Conservation (phyloP, 2,329 filamentous ascomycete species). For the Nannizzia gypsea region DNA sequence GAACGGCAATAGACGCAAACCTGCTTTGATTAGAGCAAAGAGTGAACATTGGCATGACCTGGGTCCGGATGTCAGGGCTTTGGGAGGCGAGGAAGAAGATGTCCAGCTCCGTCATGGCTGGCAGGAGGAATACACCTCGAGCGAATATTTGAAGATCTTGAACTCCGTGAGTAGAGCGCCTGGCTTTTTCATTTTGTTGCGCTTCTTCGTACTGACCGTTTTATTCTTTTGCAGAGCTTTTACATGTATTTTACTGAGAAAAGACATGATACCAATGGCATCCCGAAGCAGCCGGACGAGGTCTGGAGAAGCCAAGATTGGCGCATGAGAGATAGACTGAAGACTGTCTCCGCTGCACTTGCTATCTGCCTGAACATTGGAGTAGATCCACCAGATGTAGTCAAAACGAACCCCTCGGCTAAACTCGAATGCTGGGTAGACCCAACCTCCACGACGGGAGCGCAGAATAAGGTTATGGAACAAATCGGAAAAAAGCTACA, state of each 20-base stretch:
- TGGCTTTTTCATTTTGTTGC: not conserved
- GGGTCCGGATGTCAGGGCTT: constrained; percentile 21
- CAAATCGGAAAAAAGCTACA: constrained; percentile 95
- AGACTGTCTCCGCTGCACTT: constrained; percentile 90
- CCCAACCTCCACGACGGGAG: constrained; percentile 64
- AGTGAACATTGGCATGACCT: constrained; percentile 41
- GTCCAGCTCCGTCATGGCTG: constrained; percentile 69
- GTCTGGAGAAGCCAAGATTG: constrained; percentile 67
- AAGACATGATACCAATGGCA: constrained; percentile 85
- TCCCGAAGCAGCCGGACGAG: constrained; percentile 52
- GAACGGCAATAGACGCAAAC: constrained; percentile 22
- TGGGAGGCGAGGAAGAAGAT: constrained; percentile 38
- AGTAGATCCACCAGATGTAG: constrained; percentile 90
- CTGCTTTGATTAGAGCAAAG: constrained; percentile 39
- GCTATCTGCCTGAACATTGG: constrained; percentile 95
- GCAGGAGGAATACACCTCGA: constrained; percentile 81
- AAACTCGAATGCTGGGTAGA: constrained; percentile 97
- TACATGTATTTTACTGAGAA: constrained; percentile 99
- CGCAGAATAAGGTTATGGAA: constrained; percentile 70
- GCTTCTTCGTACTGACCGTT: constrained; percentile 5
- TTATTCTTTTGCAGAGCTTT: constrained; percentile 57
- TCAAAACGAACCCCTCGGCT: constrained; percentile 87
- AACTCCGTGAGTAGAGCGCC: constrained; percentile 53
- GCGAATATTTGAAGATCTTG: constrained; percentile 74
- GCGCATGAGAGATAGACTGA: constrained; percentile 92